Conservation (phyloP, 116 monocot species). For the Phalaenopsis hybrid region DNA sequence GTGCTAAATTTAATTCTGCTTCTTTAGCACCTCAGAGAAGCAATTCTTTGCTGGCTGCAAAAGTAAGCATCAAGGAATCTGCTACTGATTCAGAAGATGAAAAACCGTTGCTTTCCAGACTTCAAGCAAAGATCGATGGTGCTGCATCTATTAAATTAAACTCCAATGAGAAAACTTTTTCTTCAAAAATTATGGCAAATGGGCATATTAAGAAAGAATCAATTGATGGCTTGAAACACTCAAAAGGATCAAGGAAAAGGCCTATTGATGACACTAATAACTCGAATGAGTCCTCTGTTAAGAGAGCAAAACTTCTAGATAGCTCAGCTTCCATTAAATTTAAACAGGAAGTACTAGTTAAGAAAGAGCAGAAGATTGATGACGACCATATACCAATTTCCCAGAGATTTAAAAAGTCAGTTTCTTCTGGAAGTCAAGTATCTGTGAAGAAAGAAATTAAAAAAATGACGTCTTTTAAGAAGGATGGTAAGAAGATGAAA, state of each 20-base stretch:
- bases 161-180: constrained; percentile 34
- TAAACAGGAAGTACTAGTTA: constrained; percentile 34
- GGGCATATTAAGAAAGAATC: constrained; percentile 24
- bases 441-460: constrained; percentile 44
- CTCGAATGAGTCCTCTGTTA: constrained; percentile 30
- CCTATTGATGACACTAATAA: constrained; percentile 26
- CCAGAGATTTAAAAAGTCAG: constrained; percentile 54
- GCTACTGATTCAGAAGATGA: constrained; percentile 37
- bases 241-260: constrained; percentile 49
- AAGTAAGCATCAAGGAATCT: constrained; percentile 11
- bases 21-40: constrained; percentile 11
- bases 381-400: constrained; percentile 59
- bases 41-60: constrained; percentile 6
- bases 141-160: constrained; percentile 11
- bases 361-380: constrained; percentile 39
- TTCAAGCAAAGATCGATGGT: constrained; percentile 7
- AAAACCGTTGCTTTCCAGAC: constrained; percentile 33
- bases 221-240: constrained; percentile 10
- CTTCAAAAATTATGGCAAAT: constrained; percentile 35
- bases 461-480: constrained; percentile 52
- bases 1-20: constrained; percentile 21
- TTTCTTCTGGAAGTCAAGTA: constrained; percentile 30
- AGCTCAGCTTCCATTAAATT: constrained; percentile 20
- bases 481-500: constrained; percentile 47
- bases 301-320: constrained; percentile 61